Evolutionary conservation across 306 rosid genomes (phyloP).

Genomic region (Cucumis melo): DNA sequence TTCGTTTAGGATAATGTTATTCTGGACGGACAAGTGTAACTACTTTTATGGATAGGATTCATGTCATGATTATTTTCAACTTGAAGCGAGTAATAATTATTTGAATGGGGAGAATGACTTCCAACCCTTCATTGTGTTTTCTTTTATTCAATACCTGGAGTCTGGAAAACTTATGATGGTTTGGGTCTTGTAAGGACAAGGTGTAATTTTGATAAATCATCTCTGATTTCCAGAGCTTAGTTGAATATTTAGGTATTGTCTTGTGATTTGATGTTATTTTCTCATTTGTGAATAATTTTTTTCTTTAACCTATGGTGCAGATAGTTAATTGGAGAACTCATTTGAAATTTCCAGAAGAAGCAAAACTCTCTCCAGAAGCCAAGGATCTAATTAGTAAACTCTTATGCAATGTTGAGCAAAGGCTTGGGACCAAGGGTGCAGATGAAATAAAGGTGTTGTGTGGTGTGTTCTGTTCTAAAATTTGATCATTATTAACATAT

Average conservation of each 20-base stretch:
- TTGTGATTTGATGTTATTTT: not conserved
- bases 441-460: constrained; percentile 96
- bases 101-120: not conserved
- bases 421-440: constrained; percentile 96
- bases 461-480: constrained; percentile 48
- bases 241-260: not conserved
- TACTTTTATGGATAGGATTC: not conserved
- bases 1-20: not conserved
- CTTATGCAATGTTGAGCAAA: constrained; percentile 83
- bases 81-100: not conserved
- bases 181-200: not conserved
- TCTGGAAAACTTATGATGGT: not conserved
- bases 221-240: not conserved
- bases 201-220: not conserved
- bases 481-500: not conserved
- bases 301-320: constrained; percentile 34
- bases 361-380: constrained; percentile 77
- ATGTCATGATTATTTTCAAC: not conserved
- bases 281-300: constrained; percentile 4
- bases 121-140: not conserved
- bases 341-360: constrained; percentile 98
- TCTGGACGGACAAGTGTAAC: not conserved
- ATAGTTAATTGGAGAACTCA: constrained; percentile 95
- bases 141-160: not conserved
- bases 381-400: constrained; percentile 83